Percentiles rank a stretch among this genome's conserved stretches.
These are phyloP conservation scores for Picea glauca DNA, from an alignment of 75 land plant genomes.

Conservation along the genomic window DNA sequence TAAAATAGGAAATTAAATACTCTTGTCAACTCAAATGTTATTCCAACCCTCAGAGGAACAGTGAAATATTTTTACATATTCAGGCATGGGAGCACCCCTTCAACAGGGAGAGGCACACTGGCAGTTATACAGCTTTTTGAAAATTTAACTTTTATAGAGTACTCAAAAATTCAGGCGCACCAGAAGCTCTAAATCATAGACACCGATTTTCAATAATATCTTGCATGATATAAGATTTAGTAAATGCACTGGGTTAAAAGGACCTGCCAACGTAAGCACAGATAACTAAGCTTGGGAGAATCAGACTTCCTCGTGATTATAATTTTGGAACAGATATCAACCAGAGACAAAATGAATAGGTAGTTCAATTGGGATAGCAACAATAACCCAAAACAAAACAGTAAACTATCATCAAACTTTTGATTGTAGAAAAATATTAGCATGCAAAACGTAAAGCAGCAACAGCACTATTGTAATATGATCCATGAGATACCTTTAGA, in stretches of 20 bases:
- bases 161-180: no score
- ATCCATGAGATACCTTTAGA: neutral
- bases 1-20: no score
- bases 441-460: neutral
- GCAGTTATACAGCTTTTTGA: no score
- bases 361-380: neutral
- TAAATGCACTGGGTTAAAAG: neutral
- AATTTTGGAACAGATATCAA: neutral
- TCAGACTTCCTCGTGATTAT: neutral
- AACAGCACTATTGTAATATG: neutral
- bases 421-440: neutral
- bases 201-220: neutral
- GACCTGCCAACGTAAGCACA: neutral
- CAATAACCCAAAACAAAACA: no score
- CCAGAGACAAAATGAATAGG: neutral
- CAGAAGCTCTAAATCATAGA: neutral
- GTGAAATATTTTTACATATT: no score
- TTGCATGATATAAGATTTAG: neutral
- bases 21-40: no score
- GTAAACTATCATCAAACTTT: neutral
- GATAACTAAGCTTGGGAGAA: neutral
- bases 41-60: no score
- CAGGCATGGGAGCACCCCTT: no score
- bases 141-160: no score
- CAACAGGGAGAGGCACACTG: no score